These are phyloP conservation scores for Trypanosoma melophagium DNA, from an alignment of 208 protist species.

Conservation along the genomic window DNA sequence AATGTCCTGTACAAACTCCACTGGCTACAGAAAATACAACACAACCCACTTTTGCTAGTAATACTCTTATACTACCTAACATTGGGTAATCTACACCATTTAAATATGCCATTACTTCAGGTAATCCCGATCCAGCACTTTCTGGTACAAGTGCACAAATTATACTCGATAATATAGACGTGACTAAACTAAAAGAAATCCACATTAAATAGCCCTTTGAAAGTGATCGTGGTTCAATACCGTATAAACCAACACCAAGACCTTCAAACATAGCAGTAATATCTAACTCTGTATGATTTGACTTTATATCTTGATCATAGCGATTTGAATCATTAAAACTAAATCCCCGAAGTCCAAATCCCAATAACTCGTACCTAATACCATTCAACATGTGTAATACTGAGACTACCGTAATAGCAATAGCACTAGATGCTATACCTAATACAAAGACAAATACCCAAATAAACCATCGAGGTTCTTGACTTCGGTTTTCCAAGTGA, in stretches of 20 bases:
- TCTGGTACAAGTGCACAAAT: conserved; percentile 43
- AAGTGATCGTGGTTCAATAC: conserved; percentile 33
- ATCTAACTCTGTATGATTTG: conserved; percentile 10
- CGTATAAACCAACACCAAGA: conserved; percentile 28
- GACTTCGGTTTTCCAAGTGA: conserved; percentile 48
- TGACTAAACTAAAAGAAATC: conserved; percentile 33
- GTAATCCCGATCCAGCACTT: conserved; percentile 40
- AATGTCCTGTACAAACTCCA: conserved; percentile 49
- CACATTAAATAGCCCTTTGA: conserved; percentile 33
- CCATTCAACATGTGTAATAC: conserved; percentile 43
- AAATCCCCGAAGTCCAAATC: conserved; percentile 42
- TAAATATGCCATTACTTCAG: conserved; percentile 52
- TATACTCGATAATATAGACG: conserved; percentile 34
- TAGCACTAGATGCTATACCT: conserved; percentile 39
- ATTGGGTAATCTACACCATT: conserved; percentile 57
- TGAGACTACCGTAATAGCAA: conserved; percentile 35
- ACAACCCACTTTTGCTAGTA: conserved; percentile 40
- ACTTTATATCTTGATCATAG: background rate
- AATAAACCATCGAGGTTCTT: conserved; percentile 67
- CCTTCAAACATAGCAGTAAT: conserved; percentile 29
- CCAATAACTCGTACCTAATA: conserved; percentile 51
- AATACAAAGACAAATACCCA: conserved; percentile 56
- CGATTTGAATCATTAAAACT: conserved; percentile 27
- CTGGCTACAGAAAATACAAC: conserved; percentile 43
- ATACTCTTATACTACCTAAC: conserved; percentile 35